These are phyloP conservation scores for Musa troglodytarum DNA, from an alignment of 176 grass and related monocot genomes.

Conservation along the genomic window DNA sequence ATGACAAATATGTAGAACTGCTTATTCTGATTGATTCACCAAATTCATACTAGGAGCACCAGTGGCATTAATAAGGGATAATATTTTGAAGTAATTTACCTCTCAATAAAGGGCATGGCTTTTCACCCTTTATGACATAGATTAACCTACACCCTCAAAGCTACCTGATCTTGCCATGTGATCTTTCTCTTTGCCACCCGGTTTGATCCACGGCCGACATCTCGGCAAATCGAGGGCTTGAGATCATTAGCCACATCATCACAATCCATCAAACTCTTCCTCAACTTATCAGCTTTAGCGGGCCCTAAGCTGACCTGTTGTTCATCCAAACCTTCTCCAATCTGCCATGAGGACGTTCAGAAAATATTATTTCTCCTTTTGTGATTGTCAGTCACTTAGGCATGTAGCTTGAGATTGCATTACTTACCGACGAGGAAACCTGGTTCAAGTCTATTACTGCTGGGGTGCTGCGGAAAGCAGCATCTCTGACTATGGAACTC, in stretches of 20 bases:
- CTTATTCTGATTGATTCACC: too few species aligned
- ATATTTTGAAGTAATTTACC: background rate
- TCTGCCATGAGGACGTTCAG: slow-evolving; percentile 12
- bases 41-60: too few species aligned
- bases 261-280: slow-evolving; percentile 17
- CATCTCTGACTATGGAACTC: background rate
- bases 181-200: slow-evolving; percentile 47
- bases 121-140: background rate
- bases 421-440: slow-evolving; percentile 38
- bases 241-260: slow-evolving; percentile 3
- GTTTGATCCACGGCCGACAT: slow-evolving; percentile 12
- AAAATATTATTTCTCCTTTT: background rate
- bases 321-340: slow-evolving; percentile 31
- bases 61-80: background rate
- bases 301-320: slow-evolving; percentile 16
- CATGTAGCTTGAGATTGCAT: background rate
- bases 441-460: slow-evolving; percentile 50
- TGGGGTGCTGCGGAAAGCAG: slow-evolving; percentile 20
- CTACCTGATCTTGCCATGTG: slow-evolving; percentile 61
- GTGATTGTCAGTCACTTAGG: background rate
- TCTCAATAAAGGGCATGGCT: background rate
- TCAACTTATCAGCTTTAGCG: slow-evolving; percentile 9
- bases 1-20: too few species aligned
- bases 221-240: slow-evolving; percentile 23
- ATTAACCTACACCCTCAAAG: slow-evolving; percentile 44